These are phyloP conservation scores for Pulveroboletus sp. DNA, from an alignment of 768 basidiomycete species.

Conservation along the genomic window DNA sequence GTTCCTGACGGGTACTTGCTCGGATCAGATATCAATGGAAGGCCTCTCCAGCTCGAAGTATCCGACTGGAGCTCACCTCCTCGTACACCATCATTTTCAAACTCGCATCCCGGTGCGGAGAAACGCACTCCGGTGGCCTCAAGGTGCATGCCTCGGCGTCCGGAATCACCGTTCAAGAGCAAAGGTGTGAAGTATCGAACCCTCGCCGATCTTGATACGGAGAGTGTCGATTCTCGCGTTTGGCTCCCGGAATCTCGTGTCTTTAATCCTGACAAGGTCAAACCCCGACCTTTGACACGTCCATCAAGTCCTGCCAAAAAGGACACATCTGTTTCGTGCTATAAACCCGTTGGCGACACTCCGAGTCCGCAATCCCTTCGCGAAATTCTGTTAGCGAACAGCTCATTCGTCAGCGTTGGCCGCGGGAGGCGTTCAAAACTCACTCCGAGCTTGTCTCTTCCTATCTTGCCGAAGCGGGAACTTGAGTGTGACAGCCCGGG, in stretches of 20 bases:
- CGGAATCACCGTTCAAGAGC: conserved; percentile 2
- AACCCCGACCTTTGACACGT: conserved; percentile 19
- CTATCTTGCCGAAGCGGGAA: conserved; percentile 8
- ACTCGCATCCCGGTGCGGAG: conserved; percentile 8
- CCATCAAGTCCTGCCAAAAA: conserved; percentile 23
- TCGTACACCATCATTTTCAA: conserved; percentile 1
- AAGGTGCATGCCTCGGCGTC: conserved; percentile 9
- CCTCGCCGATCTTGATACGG: conserved; percentile 16
- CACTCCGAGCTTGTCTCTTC: conserved; percentile 19
- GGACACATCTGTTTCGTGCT: not conserved
- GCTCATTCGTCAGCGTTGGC: conserved; percentile 17
- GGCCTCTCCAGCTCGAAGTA: conserved; percentile 1
- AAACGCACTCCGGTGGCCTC: conserved; percentile 4
- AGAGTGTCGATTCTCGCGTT: conserved; percentile 23
- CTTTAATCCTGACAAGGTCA: conserved; percentile 28
- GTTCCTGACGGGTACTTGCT: not conserved
- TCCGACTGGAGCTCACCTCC: conserved; percentile 7
- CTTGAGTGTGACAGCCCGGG: not conserved
- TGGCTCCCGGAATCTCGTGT: conserved; percentile 25
- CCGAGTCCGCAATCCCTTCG: not conserved
- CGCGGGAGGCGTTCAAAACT: conserved; percentile 21
- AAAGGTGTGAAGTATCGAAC: conserved; percentile 21
- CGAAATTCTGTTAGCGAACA: not conserved
- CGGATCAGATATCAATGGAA: not conserved
- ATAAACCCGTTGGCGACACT: not conserved